These are phyloP conservation scores for Larix kaempferi DNA, from an alignment of 75 land plant genomes.

Conservation along the genomic window DNA sequence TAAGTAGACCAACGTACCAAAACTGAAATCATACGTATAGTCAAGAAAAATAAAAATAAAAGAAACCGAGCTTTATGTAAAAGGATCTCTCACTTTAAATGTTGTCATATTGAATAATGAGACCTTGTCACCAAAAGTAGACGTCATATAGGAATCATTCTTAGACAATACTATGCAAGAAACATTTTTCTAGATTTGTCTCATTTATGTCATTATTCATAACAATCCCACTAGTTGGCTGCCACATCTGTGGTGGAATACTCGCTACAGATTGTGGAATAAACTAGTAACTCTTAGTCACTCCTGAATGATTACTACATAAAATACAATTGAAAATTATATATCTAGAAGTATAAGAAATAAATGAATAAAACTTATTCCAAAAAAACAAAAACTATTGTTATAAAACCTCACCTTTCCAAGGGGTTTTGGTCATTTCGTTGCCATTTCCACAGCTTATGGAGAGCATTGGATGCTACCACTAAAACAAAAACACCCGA, in stretches of 20 bases:
- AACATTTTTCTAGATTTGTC: conserved; percentile 56
- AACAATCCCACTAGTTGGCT: conserved; percentile 62
- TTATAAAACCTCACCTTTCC: conserved; percentile 26
- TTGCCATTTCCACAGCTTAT: conserved; percentile 77
- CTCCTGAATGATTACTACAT: no score
- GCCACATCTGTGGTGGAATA: conserved; percentile 65
- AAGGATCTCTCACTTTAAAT: conserved; percentile 42
- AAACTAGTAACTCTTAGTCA: neutral
- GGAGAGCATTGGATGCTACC: conserved; percentile 58
- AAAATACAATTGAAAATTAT: no score
- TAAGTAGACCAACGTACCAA: neutral
- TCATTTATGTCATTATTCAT: conserved; percentile 73
- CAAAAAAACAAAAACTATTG: no score
- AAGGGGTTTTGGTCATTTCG: conserved; percentile 45
- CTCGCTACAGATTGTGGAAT: conserved; percentile 58
- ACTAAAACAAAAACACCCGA: conserved; percentile 63
- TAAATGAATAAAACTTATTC: no score
- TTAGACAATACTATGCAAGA: conserved; percentile 77
- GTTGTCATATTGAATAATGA: conserved; percentile 79
- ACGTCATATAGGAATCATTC: conserved; percentile 85
- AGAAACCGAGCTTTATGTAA: neutral
- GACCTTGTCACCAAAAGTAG: conserved; percentile 79
- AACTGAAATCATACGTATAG: neutral
- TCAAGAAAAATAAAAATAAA: neutral
- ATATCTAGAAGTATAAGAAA: no score